These are phyloP conservation scores for Cladosporium sp. DNA, from an alignment of 2,329 filamentous ascomycete genomes.

Conservation along the genomic window DNA sequence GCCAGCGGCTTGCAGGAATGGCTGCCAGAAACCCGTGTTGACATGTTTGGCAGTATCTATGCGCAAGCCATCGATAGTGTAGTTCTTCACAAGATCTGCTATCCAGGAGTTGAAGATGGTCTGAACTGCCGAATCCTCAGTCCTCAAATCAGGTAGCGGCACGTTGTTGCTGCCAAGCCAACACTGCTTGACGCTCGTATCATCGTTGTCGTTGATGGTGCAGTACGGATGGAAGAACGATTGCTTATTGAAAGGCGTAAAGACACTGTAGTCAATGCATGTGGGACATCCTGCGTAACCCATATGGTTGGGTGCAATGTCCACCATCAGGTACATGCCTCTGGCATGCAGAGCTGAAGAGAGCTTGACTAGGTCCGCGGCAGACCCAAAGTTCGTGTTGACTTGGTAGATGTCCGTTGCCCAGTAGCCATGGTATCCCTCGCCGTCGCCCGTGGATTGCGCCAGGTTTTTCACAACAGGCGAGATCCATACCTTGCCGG, in stretches of 20 bases:
- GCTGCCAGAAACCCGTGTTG: conserved; percentile 31
- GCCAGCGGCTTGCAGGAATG: conserved; percentile 28
- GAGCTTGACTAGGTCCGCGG: conserved; percentile 43
- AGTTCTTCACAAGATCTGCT: conserved; percentile 39
- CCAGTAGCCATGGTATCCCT: conserved; percentile 47
- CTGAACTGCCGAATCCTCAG: conserved; percentile 40
- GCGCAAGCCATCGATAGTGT: conserved; percentile 38
- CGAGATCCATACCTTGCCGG: conserved; percentile 31
- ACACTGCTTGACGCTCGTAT: conserved; percentile 33
- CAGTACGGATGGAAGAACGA: conserved; percentile 55
- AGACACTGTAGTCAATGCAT: conserved; percentile 26
- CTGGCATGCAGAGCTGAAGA: conserved; percentile 43
- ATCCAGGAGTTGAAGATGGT: conserved; percentile 42
- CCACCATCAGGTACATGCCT: conserved; percentile 50
- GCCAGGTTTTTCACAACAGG: conserved; percentile 36
- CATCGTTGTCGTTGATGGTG: conserved; percentile 52
- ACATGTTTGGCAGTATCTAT: conserved; percentile 38
- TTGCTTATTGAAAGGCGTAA: conserved; percentile 39
- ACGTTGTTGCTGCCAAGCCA: conserved; percentile 51
- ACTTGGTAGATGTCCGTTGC: conserved; percentile 43
- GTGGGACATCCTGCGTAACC: conserved; percentile 27
- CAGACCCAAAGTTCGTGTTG: conserved; percentile 47
- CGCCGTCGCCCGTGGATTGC: conserved; percentile 36
- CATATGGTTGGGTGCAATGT: conserved; percentile 45
- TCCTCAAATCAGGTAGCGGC: conserved; percentile 47